Base-by-base conservation (phyloP, 441 rosid genomes). In the Corymbia citriodora region DNA sequence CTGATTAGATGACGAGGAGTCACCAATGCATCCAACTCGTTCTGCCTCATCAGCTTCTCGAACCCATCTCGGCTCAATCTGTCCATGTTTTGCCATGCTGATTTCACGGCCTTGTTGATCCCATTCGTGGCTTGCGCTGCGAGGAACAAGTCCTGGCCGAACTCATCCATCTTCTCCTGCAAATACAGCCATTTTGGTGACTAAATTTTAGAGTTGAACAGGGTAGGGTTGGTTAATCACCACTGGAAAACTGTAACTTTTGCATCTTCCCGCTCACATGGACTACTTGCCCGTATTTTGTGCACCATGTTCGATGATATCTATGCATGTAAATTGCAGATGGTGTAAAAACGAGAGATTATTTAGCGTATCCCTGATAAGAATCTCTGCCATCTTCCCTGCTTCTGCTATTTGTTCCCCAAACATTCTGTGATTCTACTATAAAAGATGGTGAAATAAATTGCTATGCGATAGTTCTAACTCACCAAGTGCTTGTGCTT, bases 401-500 rank as follows among this genome's bases (percentile, higher is more conserved):
- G 27, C 9, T 0, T 72, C 25, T 72, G 81, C 81, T 72, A 33
- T 18, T 18, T 33, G 81, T 72, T 72, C 11, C 7, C 48, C 8
- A 10, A 33, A 33, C 81, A 36, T 72, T 33, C 13, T 33, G 25
- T 18, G 82, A 72, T 10, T 72, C 14, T 70, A 33, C 14, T 36
- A 1, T 6, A 33, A 72, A 31, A 33, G 49, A 72, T 36, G 82
- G 82, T 23, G 1, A 72, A 5, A 36, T 68, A 31, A 31, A 31
- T 68, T 16, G 2, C 45, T 31, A 68, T 68, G 79, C 2, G 23
- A 68, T 36, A 18, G 82, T 72, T 31, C 45, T 31, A 9, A 82
- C 93, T 89, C n/a, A 93, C 95, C 91, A 72, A 19, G 25, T 89
- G 88, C 19, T 89, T 36, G 88, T 91, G 89, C 87, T 89, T 89